Evolutionary conservation across 768 basidiomycete genomes (phyloP).

Genomic region (Amanita rimosa): DNA sequence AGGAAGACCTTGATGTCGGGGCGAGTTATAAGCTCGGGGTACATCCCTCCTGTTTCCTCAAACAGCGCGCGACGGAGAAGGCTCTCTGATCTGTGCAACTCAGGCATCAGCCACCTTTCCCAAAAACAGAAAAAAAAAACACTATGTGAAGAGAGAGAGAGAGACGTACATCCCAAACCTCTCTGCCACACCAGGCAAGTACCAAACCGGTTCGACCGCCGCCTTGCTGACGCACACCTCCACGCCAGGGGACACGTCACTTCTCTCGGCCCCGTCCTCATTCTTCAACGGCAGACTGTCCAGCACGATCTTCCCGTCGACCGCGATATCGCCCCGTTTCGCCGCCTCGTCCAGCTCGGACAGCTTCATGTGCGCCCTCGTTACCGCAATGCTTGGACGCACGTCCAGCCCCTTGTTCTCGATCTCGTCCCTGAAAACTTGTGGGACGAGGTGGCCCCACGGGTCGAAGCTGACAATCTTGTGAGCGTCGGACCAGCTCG

Average conservation of each 20-base stretch:
- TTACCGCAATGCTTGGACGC: constrained; percentile 87
- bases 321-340: constrained; percentile 52
- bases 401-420: constrained; percentile 68
- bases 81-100: constrained; percentile 53
- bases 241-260: constrained; percentile 55
- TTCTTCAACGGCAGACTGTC: constrained; percentile 53
- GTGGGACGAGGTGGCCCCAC: constrained; percentile 81
- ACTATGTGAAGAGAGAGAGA: no score
- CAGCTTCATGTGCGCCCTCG: constrained; percentile 90
- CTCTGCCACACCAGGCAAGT: constrained; percentile 85
- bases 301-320: constrained; percentile 81
- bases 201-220: constrained; percentile 96
- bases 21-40: constrained; percentile 90
- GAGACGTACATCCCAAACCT: constrained; percentile 77
- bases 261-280: constrained; percentile 45
- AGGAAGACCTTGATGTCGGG: constrained; percentile 94
- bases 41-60: constrained; percentile 95
- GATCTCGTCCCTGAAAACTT: constrained; percentile 50
- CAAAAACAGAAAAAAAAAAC: constrained; percentile 7
- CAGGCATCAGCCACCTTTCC: no score
- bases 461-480: constrained; percentile 94
- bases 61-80: constrained; percentile 85
- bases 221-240: constrained; percentile 89
- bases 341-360: constrained; percentile 82
- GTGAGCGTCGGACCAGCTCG: constrained; percentile 59